Base-by-base conservation (phyloP, 768 basidiomycete genomes). In the Cystofilobasidium capitatum region DNA sequence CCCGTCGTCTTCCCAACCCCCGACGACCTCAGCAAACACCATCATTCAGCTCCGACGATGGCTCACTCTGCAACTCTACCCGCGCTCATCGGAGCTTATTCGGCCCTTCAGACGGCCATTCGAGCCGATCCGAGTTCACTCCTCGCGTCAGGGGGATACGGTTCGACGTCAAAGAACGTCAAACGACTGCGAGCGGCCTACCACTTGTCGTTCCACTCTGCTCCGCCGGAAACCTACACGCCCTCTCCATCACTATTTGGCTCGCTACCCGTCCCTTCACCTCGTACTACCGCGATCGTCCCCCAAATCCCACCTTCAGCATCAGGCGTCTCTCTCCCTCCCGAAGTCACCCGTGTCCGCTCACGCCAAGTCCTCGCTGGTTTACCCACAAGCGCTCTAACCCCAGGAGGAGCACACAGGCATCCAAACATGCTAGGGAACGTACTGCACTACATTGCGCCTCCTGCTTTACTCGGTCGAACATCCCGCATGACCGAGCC, bases 191-290 rank as follows among this genome's bases (percentile, higher is more conserved):
- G 51, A 31, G 51, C 51, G 29, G 51, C 51, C 14, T 55, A 55
- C 51, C 51, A 55, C 51, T 31, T 55, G 29, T 55, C 51, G 31
- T 55, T 55, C 51, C 51, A 55, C 16, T 55, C 51, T 26, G 51
- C 51, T 8, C 51, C 51, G 51, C 51, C 51, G 17, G 51, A 55
- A 31, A 31, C 51, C 29, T 55, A 31, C 51, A 31, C 51, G 29
- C 51, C 51, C 17, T 55, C 51, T 12, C 51, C 51, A 13, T 55
- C 51, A 5, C 51, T 55, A 7, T 55, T 55, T 31, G 10, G 29
- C 9, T 55, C 51, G 3, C 51, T 55, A 7, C 29, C 51, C 10
- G 51, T 55, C 14, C 51, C 51, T 31, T 10, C 51, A 2, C 51
- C 51, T 3, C 51, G 51, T 26, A 33, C 51, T 9, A 55, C 51